Conservation (phyloP, 306 rosid species). For the Vigna hirtella region DNA sequence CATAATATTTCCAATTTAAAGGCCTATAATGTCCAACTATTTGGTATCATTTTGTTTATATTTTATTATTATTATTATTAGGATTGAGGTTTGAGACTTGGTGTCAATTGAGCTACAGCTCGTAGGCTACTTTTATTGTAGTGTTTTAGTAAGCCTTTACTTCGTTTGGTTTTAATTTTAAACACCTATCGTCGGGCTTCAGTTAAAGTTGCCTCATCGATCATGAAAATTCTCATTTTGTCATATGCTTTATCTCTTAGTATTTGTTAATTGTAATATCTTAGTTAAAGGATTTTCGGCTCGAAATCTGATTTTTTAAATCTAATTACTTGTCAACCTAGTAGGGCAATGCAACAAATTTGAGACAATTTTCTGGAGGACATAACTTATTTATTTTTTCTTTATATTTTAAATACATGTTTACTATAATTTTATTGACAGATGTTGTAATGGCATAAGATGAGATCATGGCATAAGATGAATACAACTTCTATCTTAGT, state of each 20-base stretch:
- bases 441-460: neutral
- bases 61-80: neutral
- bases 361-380: constrained; percentile 24
- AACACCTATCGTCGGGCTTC: constrained; percentile 20
- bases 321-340: neutral
- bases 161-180: neutral
- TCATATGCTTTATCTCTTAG: neutral
- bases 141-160: neutral
- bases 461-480: constrained; percentile 1
- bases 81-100: neutral
- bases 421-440: neutral
- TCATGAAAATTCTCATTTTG: neutral
- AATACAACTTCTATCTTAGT: neutral
- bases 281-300: neutral
- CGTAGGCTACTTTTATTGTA: constrained; percentile 1
- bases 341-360: neutral
- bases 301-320: neutral
- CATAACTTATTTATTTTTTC: constrained; percentile 1
- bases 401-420: neutral
- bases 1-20: neutral
- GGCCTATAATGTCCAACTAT: neutral
- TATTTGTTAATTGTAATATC: neutral
- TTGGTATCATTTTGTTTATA: neutral
- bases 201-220: neutral
- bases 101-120: neutral